Percentiles rank a stretch among this genome's conserved stretches.
phyloP scores from a whole-genome alignment of 2,329 filamentous ascomycete genomes.

The Hypoxylon sp. region DNA sequence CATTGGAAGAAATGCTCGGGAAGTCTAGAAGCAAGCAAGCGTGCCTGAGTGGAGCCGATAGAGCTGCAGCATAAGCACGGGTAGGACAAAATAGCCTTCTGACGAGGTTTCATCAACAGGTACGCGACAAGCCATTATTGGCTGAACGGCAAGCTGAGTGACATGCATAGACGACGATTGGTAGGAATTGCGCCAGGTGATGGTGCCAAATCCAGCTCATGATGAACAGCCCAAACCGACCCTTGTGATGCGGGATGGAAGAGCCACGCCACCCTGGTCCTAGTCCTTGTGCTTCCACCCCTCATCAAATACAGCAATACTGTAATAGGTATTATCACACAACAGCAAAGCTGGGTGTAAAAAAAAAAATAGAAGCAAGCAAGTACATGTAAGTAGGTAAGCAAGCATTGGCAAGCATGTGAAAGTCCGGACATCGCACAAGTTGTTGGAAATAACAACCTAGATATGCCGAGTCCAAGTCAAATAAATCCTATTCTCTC shows the following conservation, averaged over 20 bases:
- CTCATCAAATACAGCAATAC: too few species aligned
- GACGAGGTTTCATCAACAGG: conserved; percentile 30
- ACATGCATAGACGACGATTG: conserved; percentile 27
- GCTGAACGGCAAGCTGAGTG: conserved; percentile 23
- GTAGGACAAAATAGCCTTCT: conserved; percentile 31
- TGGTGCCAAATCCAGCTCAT: conserved; percentile 31
- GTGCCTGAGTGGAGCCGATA: conserved; percentile 26
- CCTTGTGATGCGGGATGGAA: conserved; percentile 19
- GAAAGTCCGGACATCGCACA: conserved; percentile 22
- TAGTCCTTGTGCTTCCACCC: not conserved
- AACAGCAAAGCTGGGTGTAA: too few species aligned
- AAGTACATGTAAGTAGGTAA: too few species aligned
- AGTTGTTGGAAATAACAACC: conserved; percentile 16
- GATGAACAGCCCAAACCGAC: conserved; percentile 19
- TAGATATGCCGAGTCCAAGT: not conserved
- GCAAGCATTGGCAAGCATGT: conserved; percentile 24
- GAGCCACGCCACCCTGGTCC: conserved; percentile 21
- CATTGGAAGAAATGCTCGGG: conserved; percentile 22
- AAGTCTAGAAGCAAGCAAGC: conserved; percentile 30
- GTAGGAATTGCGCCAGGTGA: conserved; percentile 33
- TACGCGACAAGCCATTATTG: conserved; percentile 32
- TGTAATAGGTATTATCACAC: too few species aligned
- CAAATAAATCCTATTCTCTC: not conserved
- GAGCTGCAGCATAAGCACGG: conserved; percentile 21
- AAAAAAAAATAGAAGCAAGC: not conserved